Evolutionary conservation across 2,329 filamentous ascomycete species (phyloP).

Genomic region (Claviceps fusiformis): DNA sequence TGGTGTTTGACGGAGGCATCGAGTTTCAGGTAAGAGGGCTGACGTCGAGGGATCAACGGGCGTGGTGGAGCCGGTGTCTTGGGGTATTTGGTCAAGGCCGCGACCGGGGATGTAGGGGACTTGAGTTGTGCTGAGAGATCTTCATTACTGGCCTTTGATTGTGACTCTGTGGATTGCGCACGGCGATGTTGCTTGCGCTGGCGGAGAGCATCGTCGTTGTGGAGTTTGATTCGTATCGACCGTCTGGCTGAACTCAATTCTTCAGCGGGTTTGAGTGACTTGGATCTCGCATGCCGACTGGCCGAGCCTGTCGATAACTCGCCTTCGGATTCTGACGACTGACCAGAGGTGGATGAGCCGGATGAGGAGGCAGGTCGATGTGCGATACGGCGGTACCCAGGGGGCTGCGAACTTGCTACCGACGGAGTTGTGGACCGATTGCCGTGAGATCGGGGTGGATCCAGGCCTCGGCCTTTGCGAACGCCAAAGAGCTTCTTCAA

Average conservation of each 20-base stretch:
- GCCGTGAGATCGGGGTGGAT: constrained; percentile 1
- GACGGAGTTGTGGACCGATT: not conserved
- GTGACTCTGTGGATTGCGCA: constrained; percentile 35
- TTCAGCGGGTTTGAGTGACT: constrained; percentile 44
- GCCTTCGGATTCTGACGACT: constrained; percentile 60
- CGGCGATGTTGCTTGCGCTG: constrained; percentile 61
- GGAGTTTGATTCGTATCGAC: constrained; percentile 82
- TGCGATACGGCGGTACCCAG: constrained; percentile 16
- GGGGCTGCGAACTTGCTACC: constrained; percentile 7
- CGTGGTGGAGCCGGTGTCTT: constrained; percentile 79
- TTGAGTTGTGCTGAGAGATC: constrained; percentile 72
- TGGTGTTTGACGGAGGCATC: constrained; percentile 47
- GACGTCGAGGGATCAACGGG: constrained; percentile 75
- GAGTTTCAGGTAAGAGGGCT: constrained; percentile 70
- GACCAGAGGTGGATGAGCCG: constrained; percentile 44
- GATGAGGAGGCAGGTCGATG: constrained; percentile 16
- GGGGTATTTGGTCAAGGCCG: constrained; percentile 75
- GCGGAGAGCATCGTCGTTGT: constrained; percentile 62
- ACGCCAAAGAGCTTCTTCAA: constrained; percentile 49
- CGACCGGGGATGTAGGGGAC: constrained; percentile 75
- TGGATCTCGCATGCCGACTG: constrained; percentile 47
- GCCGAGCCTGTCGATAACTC: constrained; percentile 27
- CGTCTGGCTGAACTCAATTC: constrained; percentile 54
- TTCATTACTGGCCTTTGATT: constrained; percentile 26
- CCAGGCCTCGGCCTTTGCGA: constrained; percentile 25